Evolutionary conservation across 2,329 filamentous ascomycete genomes (phyloP).

Genomic region (Aschersonia sp.): DNA sequence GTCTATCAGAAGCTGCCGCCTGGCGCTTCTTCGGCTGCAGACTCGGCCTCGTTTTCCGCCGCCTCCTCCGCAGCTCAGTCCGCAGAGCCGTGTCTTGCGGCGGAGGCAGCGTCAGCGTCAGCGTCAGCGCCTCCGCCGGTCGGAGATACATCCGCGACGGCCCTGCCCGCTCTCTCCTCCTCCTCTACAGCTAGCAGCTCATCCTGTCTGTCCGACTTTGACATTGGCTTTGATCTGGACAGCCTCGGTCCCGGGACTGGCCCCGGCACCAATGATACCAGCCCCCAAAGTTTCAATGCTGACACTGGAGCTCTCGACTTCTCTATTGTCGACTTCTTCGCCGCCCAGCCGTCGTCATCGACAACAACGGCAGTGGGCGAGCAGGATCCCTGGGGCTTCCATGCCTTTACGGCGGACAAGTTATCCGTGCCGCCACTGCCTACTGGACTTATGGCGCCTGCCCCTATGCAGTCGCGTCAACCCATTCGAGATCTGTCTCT

Average conservation of each 20-base stretch:
- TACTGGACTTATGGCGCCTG: not conserved
- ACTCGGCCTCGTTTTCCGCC: not conserved
- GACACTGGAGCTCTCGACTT: slow-evolving; percentile 13
- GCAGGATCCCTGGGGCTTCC: slow-evolving; percentile 13
- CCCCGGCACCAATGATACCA: slow-evolving; percentile 14
- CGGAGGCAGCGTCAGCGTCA: not conserved
- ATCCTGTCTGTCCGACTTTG: slow-evolving; percentile 17
- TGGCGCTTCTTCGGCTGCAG: slow-evolving; percentile 5
- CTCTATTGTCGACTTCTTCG: slow-evolving; percentile 20
- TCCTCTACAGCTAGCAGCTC: slow-evolving; percentile 2
- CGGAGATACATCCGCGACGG: too few species aligned
- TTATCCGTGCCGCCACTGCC: slow-evolving; percentile 16
- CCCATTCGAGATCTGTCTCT: slow-evolving; percentile 17
- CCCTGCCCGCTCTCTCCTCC: not conserved
- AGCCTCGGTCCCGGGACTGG: slow-evolving; percentile 13
- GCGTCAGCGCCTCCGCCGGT: not conserved
- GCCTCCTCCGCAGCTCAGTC: not conserved
- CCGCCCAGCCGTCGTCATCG: slow-evolving; percentile 4
- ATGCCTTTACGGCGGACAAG: slow-evolving; percentile 10
- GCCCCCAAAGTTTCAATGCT: slow-evolving; percentile 15
- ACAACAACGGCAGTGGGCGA: slow-evolving; percentile 4
- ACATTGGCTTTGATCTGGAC: slow-evolving; percentile 21
- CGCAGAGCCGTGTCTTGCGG: not conserved
- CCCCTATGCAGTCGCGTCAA: slow-evolving; percentile 4
- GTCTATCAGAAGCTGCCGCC: slow-evolving; percentile 23